Evolutionary conservation across 2,329 filamentous ascomycete species (phyloP), one percentile per base, ranked within the genome.

Genomic region (Samsoniella hepiali): DNA sequence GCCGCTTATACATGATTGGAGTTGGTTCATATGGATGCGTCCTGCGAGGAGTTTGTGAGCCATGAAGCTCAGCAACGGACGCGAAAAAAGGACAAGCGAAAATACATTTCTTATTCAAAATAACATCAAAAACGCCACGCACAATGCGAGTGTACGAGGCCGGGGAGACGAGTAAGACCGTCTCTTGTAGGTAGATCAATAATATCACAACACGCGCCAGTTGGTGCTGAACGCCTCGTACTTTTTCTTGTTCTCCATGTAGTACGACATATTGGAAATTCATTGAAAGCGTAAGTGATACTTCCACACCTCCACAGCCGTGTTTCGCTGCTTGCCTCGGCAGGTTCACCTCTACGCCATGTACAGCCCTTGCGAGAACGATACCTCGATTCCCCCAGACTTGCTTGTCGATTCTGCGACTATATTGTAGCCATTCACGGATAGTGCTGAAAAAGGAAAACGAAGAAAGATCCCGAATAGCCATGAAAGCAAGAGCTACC

Each of bases 1-100:
- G 62, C 49, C 62, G 62, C 62, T 63, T 59, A 56, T 62, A 63
- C 62, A 59, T 63, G 55, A 59, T 58, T 63, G 62, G 56, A 58
- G 62, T 63, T 59, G 60, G 60, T 62, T 62, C 60, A 50, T 56
- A 55, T 62, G 50, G 50, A 47, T 55, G 40, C 58, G 49, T 47
- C 47, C 49, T 53, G 47, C 36, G 29, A 15, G 47, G 58, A 53
- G 58, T 44, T 47, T 36, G 36, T 27, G 27, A 34, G 27, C 17
- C 40, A 38, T 13, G 17, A 36, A n/a, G 29, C 58, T 62, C 49
- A n/a, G 22, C 38, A 47, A 51, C 10, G 50, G 58, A 45, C 49
- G 50, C n/a, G 31, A 62, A 45, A 62, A 29, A 49, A 45, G 58
- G 58, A 62, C 58, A 62, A 62, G 50, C 50, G 13, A 62, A 62